Percentiles rank a stretch among this genome's conserved stretches.
Conservation (phyloP, 345 rosid species). For the Laguncularia racemosa region DNA sequence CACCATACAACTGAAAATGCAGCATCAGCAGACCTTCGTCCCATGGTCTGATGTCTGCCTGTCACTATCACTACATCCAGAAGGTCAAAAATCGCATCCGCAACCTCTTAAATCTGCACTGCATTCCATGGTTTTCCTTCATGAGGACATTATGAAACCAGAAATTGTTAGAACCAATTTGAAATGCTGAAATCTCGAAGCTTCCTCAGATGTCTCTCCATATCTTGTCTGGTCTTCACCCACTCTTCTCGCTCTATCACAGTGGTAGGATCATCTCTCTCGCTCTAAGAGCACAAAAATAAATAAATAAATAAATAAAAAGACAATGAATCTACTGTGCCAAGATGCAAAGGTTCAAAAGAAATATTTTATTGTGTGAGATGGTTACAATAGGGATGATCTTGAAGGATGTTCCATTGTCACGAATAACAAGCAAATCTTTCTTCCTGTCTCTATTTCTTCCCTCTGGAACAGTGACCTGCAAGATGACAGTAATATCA, state of each 20-base stretch:
- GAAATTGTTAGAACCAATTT: conserved; percentile 60
- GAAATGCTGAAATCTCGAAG: conserved; percentile 73
- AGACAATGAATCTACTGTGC: background rate
- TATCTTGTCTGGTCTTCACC: conserved; percentile 61
- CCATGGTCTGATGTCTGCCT: no score
- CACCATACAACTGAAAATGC: no score
- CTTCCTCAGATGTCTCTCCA: conserved; percentile 92
- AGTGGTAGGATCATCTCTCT: no score
- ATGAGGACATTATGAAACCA: no score
- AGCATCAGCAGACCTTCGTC: no score
- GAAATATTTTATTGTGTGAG: background rate
- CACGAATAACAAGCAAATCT: conserved; percentile 81
- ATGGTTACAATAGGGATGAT: conserved; percentile 51
- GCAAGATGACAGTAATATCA: background rate
- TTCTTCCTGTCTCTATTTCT: conserved; percentile 71
- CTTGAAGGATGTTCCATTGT: conserved; percentile 74
- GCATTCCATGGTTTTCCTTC: no score
- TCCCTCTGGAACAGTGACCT: conserved; percentile 90
- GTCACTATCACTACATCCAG: no score
- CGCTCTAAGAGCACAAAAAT: conserved; percentile 29
- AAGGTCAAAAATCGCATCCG: no score
- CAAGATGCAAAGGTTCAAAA: background rate
- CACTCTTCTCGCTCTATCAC: conserved; percentile 92
- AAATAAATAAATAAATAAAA: conserved; percentile 7
- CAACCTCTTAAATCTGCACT: no score